Evolutionary conservation across 1,284 basidiomycete genomes (phyloP), one percentile per base, ranked within the genome.

Genomic region (Irpex sp.): DNA sequence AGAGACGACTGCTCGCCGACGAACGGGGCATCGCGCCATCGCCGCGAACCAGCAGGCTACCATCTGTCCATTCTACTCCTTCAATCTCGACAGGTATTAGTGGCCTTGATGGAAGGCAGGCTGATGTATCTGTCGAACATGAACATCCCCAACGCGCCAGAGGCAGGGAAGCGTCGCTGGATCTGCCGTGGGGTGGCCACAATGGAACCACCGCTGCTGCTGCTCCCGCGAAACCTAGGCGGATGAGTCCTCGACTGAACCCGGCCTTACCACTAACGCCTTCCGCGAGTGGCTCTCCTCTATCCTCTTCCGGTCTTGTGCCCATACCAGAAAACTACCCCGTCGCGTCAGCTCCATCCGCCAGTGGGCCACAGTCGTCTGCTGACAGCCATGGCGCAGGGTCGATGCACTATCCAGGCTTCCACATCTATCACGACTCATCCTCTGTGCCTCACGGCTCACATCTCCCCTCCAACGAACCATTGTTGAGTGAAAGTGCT

Each of bases 401-500:
- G 56, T 89, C 87, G 9, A 75, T 80, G 39, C 90, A 91, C 68
- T 89, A 88, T 69, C 89, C 89, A 8, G 88, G 89, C 16, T 91
- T 91, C 67, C 73, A 77, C 58, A 78, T 91, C 52, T 79, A 82
- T 69, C 79, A 75, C 65, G 88, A 90, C 69, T 68, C 76, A 10
- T 45, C 54, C 3, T 5, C 28, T 28, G 28, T 0, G 33, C 49
- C 55, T 5, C 48, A 62, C 45, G 35, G 53, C 6, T n/a, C 51
- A n/a, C 4, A 52, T 21, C 18, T n/a, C 23, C 23, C 23, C 23
- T 23, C 4, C 23, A 23, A 23, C 23, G 23, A 23, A 23, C 23
- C 23, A 23, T 23, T 23, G 23, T 23, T 23, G 23, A 23, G 23
- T 23, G 23, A 23, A 23, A 23, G 4, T 23, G 23, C 23, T 23